Conservation (phyloP, 73 alveolate species). For the Paramecium bursaria region DNA sequence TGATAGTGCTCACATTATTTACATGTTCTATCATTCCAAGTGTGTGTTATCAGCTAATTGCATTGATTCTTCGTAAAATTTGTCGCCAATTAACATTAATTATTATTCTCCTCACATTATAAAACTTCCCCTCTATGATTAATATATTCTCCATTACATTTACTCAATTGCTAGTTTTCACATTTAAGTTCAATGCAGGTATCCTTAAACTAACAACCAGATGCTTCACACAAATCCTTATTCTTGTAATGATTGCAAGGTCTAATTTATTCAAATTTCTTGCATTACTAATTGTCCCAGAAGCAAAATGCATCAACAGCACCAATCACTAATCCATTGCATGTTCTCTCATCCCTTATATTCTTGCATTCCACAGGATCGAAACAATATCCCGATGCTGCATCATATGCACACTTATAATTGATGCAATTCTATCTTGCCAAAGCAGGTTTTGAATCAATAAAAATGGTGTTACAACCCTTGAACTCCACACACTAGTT, state of each 20-base stretch:
- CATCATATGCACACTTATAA: too few species aligned
- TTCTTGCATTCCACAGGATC: too few species aligned
- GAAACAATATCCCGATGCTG: too few species aligned
- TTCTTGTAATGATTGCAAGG: too few species aligned
- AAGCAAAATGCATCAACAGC: too few species aligned
- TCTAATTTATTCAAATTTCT: too few species aligned
- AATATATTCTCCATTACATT: slow-evolving; percentile 59
- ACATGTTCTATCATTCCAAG: slow-evolving; percentile 2
- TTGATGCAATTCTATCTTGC: not conserved
- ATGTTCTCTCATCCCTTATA: too few species aligned
- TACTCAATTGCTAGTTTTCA: not conserved
- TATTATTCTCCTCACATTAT: slow-evolving; percentile 13
- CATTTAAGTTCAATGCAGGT: slow-evolving; percentile 26
- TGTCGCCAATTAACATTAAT: slow-evolving; percentile 1
- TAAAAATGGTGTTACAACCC: not conserved
- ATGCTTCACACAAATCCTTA: too few species aligned
- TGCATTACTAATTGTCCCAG: too few species aligned
- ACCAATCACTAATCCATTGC: too few species aligned
- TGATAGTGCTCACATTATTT: slow-evolving; percentile 15
- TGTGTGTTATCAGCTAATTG: slow-evolving; percentile 38
- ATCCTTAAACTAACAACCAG: too few species aligned
- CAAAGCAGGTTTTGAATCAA: not conserved
- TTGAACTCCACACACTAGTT: not conserved
- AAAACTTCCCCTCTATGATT: slow-evolving; percentile 37
- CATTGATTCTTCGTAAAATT: not conserved